Evolutionary conservation across 2,329 filamentous ascomycete genomes (phyloP), one percentile per base, ranked within the genome.

Genomic region (Aspergillus pseudoterreus): DNA sequence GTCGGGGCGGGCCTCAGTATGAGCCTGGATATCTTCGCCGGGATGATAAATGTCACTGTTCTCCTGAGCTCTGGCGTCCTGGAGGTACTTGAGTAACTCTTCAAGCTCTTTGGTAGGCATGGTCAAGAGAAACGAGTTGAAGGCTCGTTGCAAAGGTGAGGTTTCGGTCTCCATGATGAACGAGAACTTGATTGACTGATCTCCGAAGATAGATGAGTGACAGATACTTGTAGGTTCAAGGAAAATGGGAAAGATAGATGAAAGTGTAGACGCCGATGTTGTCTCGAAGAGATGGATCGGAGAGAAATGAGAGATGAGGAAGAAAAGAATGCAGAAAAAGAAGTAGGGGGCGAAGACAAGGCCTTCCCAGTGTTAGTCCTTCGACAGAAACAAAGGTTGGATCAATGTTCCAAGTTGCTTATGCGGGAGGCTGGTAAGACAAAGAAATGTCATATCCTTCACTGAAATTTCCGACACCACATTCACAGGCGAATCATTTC

Each of bases 71-170:
- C 35, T 56, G 22, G 38, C 32, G 38, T 57, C 53, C n/a, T 56
- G 54, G 22, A 63, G 15, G 42, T 57, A 59, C 49, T 48, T 47
- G 15, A 62, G 43, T 15, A 64, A 49, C 36, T 57, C 55, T 22
- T 60, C 48, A 24, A 66, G 49, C 43, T 64, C 57, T 8, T 57
- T 47, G 10, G 59, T 54, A n/a, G 62, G 59, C 46, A 66, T 58
- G 43, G 51, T 61, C 42, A 61, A 47, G 51, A 66, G 53, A 39
- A 65, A 60, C 39, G 57, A 50, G 49, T 60, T 61, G 52, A 66
- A 62, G 22, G 62, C 62, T 35, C 52, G 56, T 49, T 65, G 59
- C 43, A 63, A 56, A 32, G 57, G 57, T 50, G 56, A 54, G 9
- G 55, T 50, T 45, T 52, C 30, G 45, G 49, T 54, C 22, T 54